Evolutionary conservation across 1,284 basidiomycete genomes (phyloP), one percentile per base, ranked within the genome.

Genomic region (Leccinum fuscescens): DNA sequence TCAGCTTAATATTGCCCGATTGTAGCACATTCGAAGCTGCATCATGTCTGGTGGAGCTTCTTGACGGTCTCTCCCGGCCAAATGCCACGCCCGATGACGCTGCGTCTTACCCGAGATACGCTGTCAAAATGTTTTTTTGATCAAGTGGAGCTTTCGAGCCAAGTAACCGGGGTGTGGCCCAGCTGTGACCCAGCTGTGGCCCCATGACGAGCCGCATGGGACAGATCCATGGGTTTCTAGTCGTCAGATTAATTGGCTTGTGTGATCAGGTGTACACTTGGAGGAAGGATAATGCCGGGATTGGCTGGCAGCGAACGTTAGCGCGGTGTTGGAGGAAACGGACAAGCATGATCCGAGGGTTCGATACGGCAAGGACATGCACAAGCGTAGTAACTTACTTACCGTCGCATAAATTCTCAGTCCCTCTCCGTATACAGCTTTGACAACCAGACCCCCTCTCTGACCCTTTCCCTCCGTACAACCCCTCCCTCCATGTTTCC

Each of bases 321-420:
- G 44, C 44, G 46, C 46, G 48, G 22, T 24, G 49, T 50, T 59
- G 53, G 31, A 56, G 63, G 62, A 66, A 55, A 65, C 70, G 63
- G 50, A 56, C 14, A 15, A 39, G 50, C 61, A 56, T 72, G 63
- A 69, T 72, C 67, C 68, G 68, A 54, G 14, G 5, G n/a, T 49
- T 46, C 55, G 51, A 62, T 39, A 61, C 60, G 57, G 58, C 60
- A 64, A 49, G 50, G 59, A 33, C 58, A 35, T 44, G 46, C 60
- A 58, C 56, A 58, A 54, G 55, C 52, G 39, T 44, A 35, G 33
- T 1, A 22, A 52, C 33, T 14, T 33, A 53, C 50, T 59, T 39
- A 53, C 46, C 51, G 48, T 54, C 71, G 62, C 65, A 69, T 72
- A 72, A 72, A 65, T 68, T 69, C 63, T 57, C 64, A 62, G 51